Base-by-base conservation (phyloP, 2,329 filamentous ascomycete species). In the Cyphellophora europaea region DNA sequence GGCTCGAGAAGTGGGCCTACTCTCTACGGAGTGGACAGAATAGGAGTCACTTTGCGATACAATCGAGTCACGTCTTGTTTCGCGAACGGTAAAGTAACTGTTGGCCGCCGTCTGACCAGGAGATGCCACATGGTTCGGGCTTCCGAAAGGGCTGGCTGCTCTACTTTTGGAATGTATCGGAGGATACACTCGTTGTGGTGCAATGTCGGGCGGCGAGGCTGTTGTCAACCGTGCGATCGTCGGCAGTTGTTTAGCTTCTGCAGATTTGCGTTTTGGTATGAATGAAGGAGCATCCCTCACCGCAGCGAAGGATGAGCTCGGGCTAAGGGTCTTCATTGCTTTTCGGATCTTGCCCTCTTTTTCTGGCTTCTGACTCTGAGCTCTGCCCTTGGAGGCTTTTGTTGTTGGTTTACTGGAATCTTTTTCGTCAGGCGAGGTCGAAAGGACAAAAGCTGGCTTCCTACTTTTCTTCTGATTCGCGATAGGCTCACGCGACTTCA, bases 21-120 rank as follows among this genome's bases (percentile, higher is more conserved):
- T 48, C 15, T 58, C 55, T 17, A 45, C 37, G 21, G 57, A 50
- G 19, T 53, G 58, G 5, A 54, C 40, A 19, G 62, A 62, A 44
- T 59, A 65, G 4, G 62, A 49, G 43, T 66, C 62, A 1, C 59
- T 58, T 29, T 63, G 61, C 6, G 57, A 52, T 14, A 63, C 43
- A 25, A 56, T 58, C 2, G 61, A 59, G 25, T 63, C 59, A 23
- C 57, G 48, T 23, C 54, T 57, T 40, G 54, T 55, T 36, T 63
- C 59, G 18, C 52, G 55, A 11, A 62, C 38, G 5, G 56, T 43
- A 40, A 59, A 59, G 37, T 55, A 56, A 5, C 53, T 54, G 13
- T 48, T 34, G 30, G 38, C 43, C 18, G 53, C 42, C 15, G 41
- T 48, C 6, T 35, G 44, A 27, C 48, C 35, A 12, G 17, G 29